A percentile compares a stretch with the other conserved stretches of the same genome.
Conservation (phyloP, 73 alveolate species). For the Paramecium octaurelia region DNA sequence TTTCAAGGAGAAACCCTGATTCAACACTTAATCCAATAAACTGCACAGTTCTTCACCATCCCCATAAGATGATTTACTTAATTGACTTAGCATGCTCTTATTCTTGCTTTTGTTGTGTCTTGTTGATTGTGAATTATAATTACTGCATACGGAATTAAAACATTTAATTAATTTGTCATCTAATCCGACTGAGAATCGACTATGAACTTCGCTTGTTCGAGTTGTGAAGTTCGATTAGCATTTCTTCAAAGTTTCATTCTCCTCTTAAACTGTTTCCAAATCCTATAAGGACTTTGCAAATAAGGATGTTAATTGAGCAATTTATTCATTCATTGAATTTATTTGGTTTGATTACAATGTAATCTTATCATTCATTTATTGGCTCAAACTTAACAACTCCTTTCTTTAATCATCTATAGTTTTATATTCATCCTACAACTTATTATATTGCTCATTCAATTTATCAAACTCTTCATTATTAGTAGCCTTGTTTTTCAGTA, state of each 20-base stretch:
- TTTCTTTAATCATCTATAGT: neutral
- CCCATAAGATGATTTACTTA: neutral
- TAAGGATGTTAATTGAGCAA: neutral
- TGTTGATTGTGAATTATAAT: neutral
- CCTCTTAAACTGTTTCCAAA: neutral
- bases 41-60: neutral
- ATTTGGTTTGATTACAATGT: neutral
- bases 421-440: neutral
- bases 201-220: neutral
- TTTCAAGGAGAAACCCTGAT: neutral
- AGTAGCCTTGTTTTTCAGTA: neutral
- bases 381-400: neutral
- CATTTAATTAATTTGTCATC: neutral
- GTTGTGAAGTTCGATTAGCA: neutral
- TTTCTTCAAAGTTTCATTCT: constrained; percentile 10
- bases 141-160: neutral
- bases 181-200: neutral
- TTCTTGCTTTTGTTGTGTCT: neutral
- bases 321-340: neutral
- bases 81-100: neutral
- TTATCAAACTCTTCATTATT: neutral
- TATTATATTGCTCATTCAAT: neutral
- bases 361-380: constrained; percentile 7
- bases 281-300: neutral
- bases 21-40: neutral